Conservation (phyloP, 495 filamentous ascomycete species). For the Penicillium coprophilum region DNA sequence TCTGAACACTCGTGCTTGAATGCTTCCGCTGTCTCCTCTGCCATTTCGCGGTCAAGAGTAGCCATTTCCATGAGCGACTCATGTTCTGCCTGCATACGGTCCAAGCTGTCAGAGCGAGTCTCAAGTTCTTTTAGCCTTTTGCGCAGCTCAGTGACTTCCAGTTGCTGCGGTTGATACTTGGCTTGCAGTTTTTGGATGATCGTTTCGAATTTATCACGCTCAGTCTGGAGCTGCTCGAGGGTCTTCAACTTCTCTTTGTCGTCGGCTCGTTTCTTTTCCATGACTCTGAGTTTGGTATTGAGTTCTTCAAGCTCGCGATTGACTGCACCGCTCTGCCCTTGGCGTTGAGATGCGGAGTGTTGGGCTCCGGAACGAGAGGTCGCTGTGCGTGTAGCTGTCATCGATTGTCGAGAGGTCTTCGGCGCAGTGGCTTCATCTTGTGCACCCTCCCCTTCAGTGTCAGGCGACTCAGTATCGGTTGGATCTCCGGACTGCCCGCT, state of each 20-base stretch:
- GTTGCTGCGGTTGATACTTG: conserved; percentile 84
- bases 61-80: conserved; percentile 85
- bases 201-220: conserved; percentile 80
- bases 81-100: conserved; percentile 74
- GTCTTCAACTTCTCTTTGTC: conserved; percentile 84
- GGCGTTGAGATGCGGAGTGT: conserved; percentile 32
- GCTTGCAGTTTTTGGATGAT: conserved; percentile 91
- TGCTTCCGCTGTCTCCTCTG: conserved; percentile 84
- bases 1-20: conserved; percentile 78
- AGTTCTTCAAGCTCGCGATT: conserved; percentile 74
- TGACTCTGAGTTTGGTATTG: conserved; percentile 71
- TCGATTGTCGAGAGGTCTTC: conserved; percentile 36
- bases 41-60: conserved; percentile 90
- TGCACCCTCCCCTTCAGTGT: conserved; percentile 25
- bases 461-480: conserved; percentile 29
- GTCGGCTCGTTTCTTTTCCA: conserved; percentile 80
- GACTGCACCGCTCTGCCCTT: conserved; percentile 38
- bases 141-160: conserved; percentile 73
- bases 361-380: conserved; percentile 27
- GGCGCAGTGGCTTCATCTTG: conserved; percentile 21
- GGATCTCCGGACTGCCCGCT: conserved; percentile 35
- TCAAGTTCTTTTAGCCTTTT: conserved; percentile 77
- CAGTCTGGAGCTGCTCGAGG: conserved; percentile 72
- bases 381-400: conserved; percentile 27
- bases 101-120: conserved; percentile 63